Base-by-base conservation (phyloP, 2,329 filamentous ascomycete species). In the Microdochium nivale region DNA sequence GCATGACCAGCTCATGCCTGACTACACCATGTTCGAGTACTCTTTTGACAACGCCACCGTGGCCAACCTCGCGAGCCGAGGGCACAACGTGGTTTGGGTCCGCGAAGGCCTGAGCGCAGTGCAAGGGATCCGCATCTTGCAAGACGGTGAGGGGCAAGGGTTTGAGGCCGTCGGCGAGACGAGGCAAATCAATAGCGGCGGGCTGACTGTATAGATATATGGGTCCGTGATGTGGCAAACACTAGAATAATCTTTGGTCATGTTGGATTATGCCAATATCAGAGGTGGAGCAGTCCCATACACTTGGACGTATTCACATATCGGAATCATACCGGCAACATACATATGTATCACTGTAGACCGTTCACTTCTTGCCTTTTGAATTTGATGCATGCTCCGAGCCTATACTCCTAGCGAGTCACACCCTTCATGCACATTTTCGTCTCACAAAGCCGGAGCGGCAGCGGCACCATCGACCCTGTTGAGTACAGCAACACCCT, bases 1-100 rank as follows among this genome's bases (percentile, higher is more conserved):
- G 23, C 90, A 95, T 62, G 88, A 95, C 62, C 90, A 95, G 69
- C 72, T 95, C 10, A 73, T 90, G 50, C 90, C 90, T 0, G 85
- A 90, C 59, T 68, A 70, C 48, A 77, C 84, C 1, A 71, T 70
- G 0, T 84, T 94, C 50, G 90, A 95, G 68, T 81, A 80, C 30
- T 66, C 66, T 0, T 95, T 87, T 58, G 77, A 88, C 58, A 84
- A 86, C 55, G 62, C 59, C 1, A 87, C 83, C 0, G 80, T 82
- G 4, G 78, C 73, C 2, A 85, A 78, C 54, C 77, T 96, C 78
- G 67, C 69, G 49, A 68, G 68, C 1, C 72, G 77, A 49, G 87
- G 87, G 0, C 88, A 94, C 62, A 85, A 88, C 60, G 77, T 94
- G 2, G 83, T 79, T 0, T 88, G 81, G 79, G 76, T 88, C 2